Conservation (phyloP, 2,329 filamentous ascomycete genomes). For the Beauveria australis region DNA sequence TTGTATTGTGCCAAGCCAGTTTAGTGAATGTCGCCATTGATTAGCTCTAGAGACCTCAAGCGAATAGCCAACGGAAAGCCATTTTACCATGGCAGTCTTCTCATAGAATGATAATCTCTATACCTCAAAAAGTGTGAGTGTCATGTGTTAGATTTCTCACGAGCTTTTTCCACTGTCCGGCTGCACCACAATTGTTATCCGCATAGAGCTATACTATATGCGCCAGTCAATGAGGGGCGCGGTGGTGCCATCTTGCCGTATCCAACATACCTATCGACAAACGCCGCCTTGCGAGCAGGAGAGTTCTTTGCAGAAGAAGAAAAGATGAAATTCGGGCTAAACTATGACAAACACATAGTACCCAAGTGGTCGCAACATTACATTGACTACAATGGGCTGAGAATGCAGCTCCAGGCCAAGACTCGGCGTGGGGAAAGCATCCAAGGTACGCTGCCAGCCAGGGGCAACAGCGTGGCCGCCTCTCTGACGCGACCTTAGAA, state of each 20-base stretch:
- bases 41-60: no score
- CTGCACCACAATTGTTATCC: no score
- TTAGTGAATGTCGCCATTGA: background rate
- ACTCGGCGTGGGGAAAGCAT: background rate
- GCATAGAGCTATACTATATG: no score
- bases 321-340: slow-evolving; percentile 23
- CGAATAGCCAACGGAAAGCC: background rate
- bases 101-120: no score
- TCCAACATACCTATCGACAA: background rate
- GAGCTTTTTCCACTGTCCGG: no score
- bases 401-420: slow-evolving; percentile 9
- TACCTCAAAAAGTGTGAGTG: no score
- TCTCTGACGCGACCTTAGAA: background rate
- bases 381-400: slow-evolving; percentile 21
- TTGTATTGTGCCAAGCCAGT: background rate
- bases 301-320: background rate
- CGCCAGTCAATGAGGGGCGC: no score
- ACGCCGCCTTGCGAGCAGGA: background rate
- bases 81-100: background rate
- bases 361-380: slow-evolving; percentile 22
- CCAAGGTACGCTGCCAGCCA: background rate
- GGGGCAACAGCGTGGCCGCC: background rate
- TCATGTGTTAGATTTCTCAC: no score
- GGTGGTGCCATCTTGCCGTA: no score
- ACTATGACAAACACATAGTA: slow-evolving; percentile 18